Evolutionary conservation across 1,284 basidiomycete genomes (phyloP).

Genomic region (Rhizopogon parksii): DNA sequence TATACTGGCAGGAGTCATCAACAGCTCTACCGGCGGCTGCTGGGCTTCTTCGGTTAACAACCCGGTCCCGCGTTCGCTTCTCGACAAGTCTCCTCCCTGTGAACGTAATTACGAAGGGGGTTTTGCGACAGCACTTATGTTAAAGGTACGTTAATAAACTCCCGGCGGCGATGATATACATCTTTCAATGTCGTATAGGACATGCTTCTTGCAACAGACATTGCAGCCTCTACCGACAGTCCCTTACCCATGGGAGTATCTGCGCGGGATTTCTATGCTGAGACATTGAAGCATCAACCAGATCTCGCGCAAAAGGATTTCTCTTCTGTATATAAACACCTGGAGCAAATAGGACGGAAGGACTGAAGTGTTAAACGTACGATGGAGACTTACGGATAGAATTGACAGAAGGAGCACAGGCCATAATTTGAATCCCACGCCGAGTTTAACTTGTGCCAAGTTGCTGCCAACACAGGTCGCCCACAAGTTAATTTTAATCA

Average conservation of each 20-base stretch:
- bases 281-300: slow-evolving; percentile 46
- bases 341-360: slow-evolving; percentile 27
- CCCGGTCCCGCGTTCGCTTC: slow-evolving; percentile 72
- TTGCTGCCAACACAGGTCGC: neutral
- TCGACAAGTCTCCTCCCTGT: slow-evolving; percentile 71
- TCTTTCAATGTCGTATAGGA: slow-evolving; percentile 43
- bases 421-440: neutral
- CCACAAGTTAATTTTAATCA: neutral
- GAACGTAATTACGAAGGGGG: slow-evolving; percentile 80
- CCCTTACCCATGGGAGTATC: slow-evolving; percentile 60
- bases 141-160: slow-evolving; percentile 50
- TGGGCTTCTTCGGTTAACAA: slow-evolving; percentile 87
- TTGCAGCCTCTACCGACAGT: slow-evolving; percentile 44
- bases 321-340: slow-evolving; percentile 68
- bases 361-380: neutral
- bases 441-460: neutral
- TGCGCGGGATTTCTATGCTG: slow-evolving; percentile 54
- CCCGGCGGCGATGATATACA: neutral
- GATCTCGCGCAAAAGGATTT: slow-evolving; percentile 69
- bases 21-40: slow-evolving; percentile 76
- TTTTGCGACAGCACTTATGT: slow-evolving; percentile 78
- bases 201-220: slow-evolving; percentile 67
- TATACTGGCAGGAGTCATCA: slow-evolving; percentile 74
- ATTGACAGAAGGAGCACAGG: neutral
- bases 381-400: neutral